These are phyloP conservation scores for Massariosphaeria phaeospora DNA, from an alignment of 495 filamentous ascomycete genomes.

Conservation along the genomic window DNA sequence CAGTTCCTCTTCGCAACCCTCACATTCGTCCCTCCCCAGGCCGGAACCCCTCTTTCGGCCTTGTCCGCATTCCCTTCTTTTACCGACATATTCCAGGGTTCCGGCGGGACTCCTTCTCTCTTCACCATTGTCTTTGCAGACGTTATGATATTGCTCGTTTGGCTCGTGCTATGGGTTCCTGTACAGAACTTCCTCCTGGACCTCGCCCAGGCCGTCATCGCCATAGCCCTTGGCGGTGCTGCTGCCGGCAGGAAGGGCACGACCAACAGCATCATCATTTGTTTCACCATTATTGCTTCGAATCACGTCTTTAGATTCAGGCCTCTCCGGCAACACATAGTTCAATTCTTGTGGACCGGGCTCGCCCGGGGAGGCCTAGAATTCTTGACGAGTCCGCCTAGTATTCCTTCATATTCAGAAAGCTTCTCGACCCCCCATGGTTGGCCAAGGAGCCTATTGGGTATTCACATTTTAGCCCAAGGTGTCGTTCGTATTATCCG, in stretches of 20 bases:
- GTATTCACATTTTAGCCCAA: conserved; percentile 37
- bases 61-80: conserved; percentile 53
- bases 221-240: conserved; percentile 85
- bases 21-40: conserved; percentile 79
- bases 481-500: conserved; percentile 36
- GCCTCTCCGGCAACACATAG: conserved; percentile 48
- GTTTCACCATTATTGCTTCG: conserved; percentile 70
- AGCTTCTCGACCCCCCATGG: conserved; percentile 29
- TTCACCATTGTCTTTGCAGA: conserved; percentile 79
- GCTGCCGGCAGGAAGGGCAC: conserved; percentile 58
- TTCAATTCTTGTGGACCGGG: conserved; percentile 32
- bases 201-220: conserved; percentile 93
- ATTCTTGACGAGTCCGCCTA: conserved; percentile 30
- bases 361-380: conserved; percentile 34
- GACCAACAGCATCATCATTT: conserved; percentile 67
- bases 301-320: conserved; percentile 59
- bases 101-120: conserved; percentile 67
- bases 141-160: conserved; percentile 71
- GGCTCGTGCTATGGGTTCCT: conserved; percentile 85
- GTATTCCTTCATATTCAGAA: conserved; percentile 22
- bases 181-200: conserved; percentile 86
- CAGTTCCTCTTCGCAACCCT: conserved; percentile 90
- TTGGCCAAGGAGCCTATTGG: conserved; percentile 29
- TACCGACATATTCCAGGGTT: conserved; percentile 68
- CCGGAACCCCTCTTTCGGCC: conserved; percentile 47